Base-by-base conservation (phyloP, 177 flowering plant genomes). In the Tripterygium wilfordii region DNA sequence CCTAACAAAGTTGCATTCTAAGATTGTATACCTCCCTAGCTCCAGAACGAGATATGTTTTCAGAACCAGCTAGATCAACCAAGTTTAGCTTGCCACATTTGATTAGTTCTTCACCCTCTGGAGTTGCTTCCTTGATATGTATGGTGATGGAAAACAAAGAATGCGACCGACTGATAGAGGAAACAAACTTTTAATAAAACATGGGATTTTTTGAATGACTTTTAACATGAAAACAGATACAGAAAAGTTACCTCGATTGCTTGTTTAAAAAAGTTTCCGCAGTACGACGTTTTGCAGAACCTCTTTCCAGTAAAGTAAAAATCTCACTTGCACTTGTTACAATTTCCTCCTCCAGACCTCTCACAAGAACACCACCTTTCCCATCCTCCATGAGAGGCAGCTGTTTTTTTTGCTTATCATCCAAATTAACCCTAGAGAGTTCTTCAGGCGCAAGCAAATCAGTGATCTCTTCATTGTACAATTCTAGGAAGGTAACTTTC, bases 321-420 rank as follows among this genome's bases (percentile, higher is more conserved):
- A 94, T 94, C 60, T 94, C 99, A 72, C 24, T 73, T 0, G 89
- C 85, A 73, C 85, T 87, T 12, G 94, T 71, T 1, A 90, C 97
- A 56, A 85, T 85, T 74, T 90, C 97, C 65, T 90, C 97, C 60
- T 90, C 97, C 10, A 90, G 45, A 27, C 97, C 97, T 61, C 94
- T 75, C 3, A 85, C 92, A 51, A 83, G 90, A 54, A 94, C 99
- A 0, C 97, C 94, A 36, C 99, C 99, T 67, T 94, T 94, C 19
- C 99, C 97, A 70, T 94, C 99, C 63, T 94, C 99, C 97, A 94
- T 94, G 12, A 94, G 74, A 38, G 79, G 90, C 48, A 94, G 53
- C 55, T 77, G 95, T 43, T 94, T 94, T 52, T 81, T 94, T 64
- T 86, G 92, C 66, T 75, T 90, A 10, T 89, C 99, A 29, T 89